phyloP scores from a whole-genome alignment of 1,284 basidiomycete genomes.

The Apiotrichum akiyoshidainum region DNA sequence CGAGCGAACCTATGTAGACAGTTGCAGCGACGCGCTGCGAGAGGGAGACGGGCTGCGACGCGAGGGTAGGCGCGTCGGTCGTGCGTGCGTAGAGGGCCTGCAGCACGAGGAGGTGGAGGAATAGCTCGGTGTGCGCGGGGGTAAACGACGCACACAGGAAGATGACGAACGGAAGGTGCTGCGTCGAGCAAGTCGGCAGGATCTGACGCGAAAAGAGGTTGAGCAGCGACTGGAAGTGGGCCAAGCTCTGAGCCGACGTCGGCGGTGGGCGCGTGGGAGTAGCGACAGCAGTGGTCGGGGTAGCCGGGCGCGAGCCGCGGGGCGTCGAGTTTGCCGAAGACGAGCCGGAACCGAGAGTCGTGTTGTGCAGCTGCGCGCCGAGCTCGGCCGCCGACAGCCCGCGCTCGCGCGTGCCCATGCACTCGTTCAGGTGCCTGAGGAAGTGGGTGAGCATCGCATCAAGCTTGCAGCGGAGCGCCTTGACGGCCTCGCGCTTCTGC shows the following conservation, averaged over 20 bases:
- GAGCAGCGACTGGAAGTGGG: conserved; percentile 81
- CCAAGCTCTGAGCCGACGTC: conserved; percentile 37
- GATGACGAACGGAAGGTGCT: conserved; percentile 94
- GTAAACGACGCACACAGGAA: conserved; percentile 94
- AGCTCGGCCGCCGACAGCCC: conserved; percentile 34
- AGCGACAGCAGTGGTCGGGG: conserved; percentile 29
- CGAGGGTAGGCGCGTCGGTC: conserved; percentile 50
- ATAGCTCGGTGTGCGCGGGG: conserved; percentile 82
- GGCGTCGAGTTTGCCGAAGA: conserved; percentile 25
- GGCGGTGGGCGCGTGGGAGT: conserved; percentile 19
- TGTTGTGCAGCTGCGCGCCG: conserved; percentile 29
- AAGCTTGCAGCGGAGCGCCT: conserved; percentile 83
- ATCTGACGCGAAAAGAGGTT: conserved; percentile 91
- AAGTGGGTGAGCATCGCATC: conserved; percentile 81
- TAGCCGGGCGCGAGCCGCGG: conserved; percentile 22
- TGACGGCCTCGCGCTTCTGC: conserved; percentile 64
- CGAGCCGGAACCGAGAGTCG: conserved; percentile 26
- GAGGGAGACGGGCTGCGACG: conserved; percentile 35
- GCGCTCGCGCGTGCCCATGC: conserved; percentile 32
- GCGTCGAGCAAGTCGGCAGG: conserved; percentile 90
- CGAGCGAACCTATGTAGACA: conserved; percentile 87
- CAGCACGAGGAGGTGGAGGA: conserved; percentile 86
- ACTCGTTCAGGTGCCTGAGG: conserved; percentile 66
- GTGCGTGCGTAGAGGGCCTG: conserved; percentile 78
- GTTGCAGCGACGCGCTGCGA: conserved; percentile 72